Percentiles rank a stretch among this genome's conserved stretches.
Conservation (phyloP, 2,329 filamentous ascomycete species). For the Fusarium drepaniforme region DNA sequence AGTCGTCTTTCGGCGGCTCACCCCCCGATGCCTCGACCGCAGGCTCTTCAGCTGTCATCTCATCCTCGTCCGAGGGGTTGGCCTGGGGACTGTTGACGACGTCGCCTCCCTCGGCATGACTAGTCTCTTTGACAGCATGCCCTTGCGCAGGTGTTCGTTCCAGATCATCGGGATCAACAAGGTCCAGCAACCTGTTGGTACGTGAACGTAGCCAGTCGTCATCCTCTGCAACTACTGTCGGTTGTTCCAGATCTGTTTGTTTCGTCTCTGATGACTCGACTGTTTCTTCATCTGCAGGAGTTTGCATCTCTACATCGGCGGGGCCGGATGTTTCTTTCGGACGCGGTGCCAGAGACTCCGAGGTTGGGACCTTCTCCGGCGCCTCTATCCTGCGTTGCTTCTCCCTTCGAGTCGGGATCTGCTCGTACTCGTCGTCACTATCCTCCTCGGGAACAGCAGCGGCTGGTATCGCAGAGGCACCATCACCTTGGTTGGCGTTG, state of each 20-base stretch:
- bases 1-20: slow-evolving; percentile 44
- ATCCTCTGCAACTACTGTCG: slow-evolving; percentile 70
- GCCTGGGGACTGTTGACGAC: slow-evolving; percentile 26
- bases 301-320: slow-evolving; percentile 19
- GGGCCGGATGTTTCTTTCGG: slow-evolving; percentile 31
- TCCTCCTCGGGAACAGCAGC: slow-evolving; percentile 65
- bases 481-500: slow-evolving; percentile 36
- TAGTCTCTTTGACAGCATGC: slow-evolving; percentile 23
- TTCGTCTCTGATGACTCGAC: slow-evolving; percentile 39
- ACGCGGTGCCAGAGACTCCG: slow-evolving; percentile 33
- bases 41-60: slow-evolving; percentile 39
- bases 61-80: slow-evolving; percentile 26
- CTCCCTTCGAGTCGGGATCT: slow-evolving; percentile 65
- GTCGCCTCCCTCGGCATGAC: slow-evolving; percentile 31
- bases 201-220: slow-evolving; percentile 92
- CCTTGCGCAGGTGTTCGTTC: slow-evolving; percentile 38
- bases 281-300: slow-evolving; percentile 31
- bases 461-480: slow-evolving; percentile 34
- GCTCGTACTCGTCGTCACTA: slow-evolving; percentile 83
- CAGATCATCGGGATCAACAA: slow-evolving; percentile 80
- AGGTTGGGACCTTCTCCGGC: slow-evolving; percentile 37
- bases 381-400: slow-evolving; percentile 56
- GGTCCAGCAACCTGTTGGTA: slow-evolving; percentile 86
- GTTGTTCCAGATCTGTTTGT: slow-evolving; percentile 37
- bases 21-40: slow-evolving; percentile 42